Evolutionary conservation across 495 filamentous ascomycete species (phyloP).

Genomic region (Aspergillus campestris): DNA sequence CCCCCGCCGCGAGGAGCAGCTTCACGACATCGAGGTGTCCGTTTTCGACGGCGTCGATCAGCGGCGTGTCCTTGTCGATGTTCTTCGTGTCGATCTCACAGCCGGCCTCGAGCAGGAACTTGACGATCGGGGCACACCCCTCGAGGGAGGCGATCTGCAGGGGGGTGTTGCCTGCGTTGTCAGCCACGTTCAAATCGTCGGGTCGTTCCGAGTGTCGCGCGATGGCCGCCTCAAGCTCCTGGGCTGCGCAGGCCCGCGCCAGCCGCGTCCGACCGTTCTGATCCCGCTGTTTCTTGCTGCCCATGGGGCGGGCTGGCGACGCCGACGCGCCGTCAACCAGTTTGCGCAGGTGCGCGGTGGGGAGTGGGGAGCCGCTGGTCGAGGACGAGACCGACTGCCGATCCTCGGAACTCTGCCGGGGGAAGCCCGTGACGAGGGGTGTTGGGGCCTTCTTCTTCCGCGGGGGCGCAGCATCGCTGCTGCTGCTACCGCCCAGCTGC

Average conservation of each 20-base stretch:
- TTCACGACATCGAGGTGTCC: conserved; percentile 86
- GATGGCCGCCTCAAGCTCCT: conserved; percentile 63
- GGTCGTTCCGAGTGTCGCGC: conserved; percentile 63
- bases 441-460: conserved; percentile 37
- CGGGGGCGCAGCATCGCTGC: conserved; percentile 4
- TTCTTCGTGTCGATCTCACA: conserved; percentile 78
- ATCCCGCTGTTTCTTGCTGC: conserved; percentile 75
- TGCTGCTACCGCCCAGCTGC: conserved; percentile 31
- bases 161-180: conserved; percentile 90
- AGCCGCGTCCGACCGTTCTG: conserved; percentile 77
- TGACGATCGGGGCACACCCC: conserved; percentile 69
- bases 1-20: conserved; percentile 72
- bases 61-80: conserved; percentile 79
- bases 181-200: conserved; percentile 78
- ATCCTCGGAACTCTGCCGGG: conserved; percentile 50
- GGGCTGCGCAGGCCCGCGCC: conserved; percentile 72
- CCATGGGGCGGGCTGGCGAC: conserved; percentile 57
- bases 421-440: conserved; percentile 42
- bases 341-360: conserved; percentile 57
- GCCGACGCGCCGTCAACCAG: conserved; percentile 47
- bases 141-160: conserved; percentile 84
- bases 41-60: conserved; percentile 94
- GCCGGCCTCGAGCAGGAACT: conserved; percentile 63
- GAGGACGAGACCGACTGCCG: conserved; percentile 68
- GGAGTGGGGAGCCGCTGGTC: conserved; percentile 59